Base-by-base conservation (phyloP, 2,329 filamentous ascomycete genomes). In the Dactylella cylindrospora region DNA sequence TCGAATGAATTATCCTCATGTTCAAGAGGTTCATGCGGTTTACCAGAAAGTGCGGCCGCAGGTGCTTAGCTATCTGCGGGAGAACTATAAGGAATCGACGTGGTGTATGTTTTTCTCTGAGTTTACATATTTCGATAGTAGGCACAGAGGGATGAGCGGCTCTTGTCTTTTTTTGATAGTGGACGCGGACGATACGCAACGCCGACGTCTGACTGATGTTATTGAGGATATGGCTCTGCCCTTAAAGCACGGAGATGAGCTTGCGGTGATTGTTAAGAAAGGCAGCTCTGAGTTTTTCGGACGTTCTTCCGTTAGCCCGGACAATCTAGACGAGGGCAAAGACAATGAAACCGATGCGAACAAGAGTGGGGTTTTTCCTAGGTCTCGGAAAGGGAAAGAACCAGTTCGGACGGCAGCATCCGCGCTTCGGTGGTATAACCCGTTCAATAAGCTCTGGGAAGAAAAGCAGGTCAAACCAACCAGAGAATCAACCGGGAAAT, bases 71-170 rank as follows among this genome's bases (percentile, higher is more conserved):
- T 25, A 61, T 13, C 15, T 61, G 8, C 13, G 36, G 7, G 12
- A 25, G 7, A 15, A 38, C 3, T 47, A 49, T 13, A 13, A 31
- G 7, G n/a, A 25, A 10, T 5, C 25, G 5, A 33, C 40, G 5
- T 53, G 46, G 35, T 61, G 55, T 39, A 6, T 61, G 7, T 49
- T 61, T 12, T 61, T 61, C 36, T 35, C 28, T 8, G 55, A 61
- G n/a, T 61, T 61, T n/a, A 36, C 39, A 1, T 61, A 47, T 25
- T 53, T 44, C 13, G 38, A 44, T 23, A 4, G 3, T 1, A 26
- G 49, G 6, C 49, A 44, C n/a, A 9, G 23, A 25, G n/a, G 28
- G 4, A 9, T 23, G 4, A 49, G 26, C 10, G 55, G 55, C 0
- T 40, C 28, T 17, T 61, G 55, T 49, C 15, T 53, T 12, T 61